Evolutionary conservation across 2,329 filamentous ascomycete genomes (phyloP).

Genomic region (Acrodontium crateriforme): DNA sequence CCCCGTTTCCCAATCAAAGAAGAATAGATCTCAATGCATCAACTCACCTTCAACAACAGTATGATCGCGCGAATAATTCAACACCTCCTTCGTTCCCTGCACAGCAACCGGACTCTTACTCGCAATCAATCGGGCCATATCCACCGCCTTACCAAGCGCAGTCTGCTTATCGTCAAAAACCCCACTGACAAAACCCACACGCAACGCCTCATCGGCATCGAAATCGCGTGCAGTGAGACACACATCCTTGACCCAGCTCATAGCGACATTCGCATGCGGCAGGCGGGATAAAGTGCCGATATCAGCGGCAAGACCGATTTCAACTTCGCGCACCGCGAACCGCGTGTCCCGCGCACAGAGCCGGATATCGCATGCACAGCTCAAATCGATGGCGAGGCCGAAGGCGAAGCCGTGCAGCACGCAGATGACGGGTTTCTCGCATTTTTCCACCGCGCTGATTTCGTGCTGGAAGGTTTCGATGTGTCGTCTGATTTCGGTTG

Average conservation of each 20-base stretch:
- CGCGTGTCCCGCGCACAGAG: conserved; percentile 42
- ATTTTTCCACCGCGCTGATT: conserved; percentile 64
- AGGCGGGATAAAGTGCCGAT: conserved; percentile 62
- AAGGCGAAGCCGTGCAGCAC: conserved; percentile 67
- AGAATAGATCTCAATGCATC: no score
- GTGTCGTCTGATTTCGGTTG: conserved; percentile 42
- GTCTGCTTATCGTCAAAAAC: conserved; percentile 48
- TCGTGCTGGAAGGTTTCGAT: conserved; percentile 70
- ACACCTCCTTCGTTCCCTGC: conserved; percentile 71
- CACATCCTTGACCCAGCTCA: conserved; percentile 70
- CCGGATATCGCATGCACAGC: conserved; percentile 56
- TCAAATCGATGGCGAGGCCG: conserved; percentile 60
- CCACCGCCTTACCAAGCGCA: conserved; percentile 48
- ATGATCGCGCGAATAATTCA: conserved; percentile 72
- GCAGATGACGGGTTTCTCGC: conserved; percentile 80
- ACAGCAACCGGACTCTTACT: conserved; percentile 79
- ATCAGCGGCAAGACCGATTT: conserved; percentile 68
- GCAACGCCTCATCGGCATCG: conserved; percentile 50
- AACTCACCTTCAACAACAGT: conserved; percentile 57
- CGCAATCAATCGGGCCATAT: conserved; percentile 52
- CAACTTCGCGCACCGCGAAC: conserved; percentile 67
- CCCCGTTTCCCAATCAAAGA: no score
- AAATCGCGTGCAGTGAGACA: conserved; percentile 59
- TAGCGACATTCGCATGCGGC: conserved; percentile 57
- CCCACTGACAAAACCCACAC: conserved; percentile 55